Percentiles rank a stretch among this genome's conserved stretches.
Evolutionary conservation across 192 early-diverging fungal genomes (phyloP).

Genomic region (Coemansia sp.): DNA sequence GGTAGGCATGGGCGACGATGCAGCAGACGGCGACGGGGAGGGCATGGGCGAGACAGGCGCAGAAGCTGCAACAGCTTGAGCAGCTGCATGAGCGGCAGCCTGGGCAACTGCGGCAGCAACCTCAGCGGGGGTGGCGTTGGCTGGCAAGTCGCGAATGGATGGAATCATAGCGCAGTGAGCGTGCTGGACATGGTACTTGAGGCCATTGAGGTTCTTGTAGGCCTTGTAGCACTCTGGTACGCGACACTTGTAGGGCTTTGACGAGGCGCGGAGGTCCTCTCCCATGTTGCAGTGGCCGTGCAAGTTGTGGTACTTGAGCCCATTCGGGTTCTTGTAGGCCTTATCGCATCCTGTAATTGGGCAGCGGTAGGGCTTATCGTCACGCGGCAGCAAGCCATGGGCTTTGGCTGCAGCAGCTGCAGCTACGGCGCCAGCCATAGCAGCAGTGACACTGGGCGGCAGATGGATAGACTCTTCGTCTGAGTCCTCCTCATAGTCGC

Average conservation of each 20-base stretch:
- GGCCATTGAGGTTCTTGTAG: conserved; percentile 96
- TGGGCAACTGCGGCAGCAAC: conserved; percentile 62
- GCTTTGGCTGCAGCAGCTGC: conserved; percentile 48
- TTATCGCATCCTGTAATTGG: conserved; percentile 84
- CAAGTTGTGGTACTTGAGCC: conserved; percentile 95
- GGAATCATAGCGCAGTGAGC: conserved; percentile 67
- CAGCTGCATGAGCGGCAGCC: conserved; percentile 55
- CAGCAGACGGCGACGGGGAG: conserved; percentile 5
- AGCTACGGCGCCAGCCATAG: conserved; percentile 52
- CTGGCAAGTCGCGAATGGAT: conserved; percentile 39
- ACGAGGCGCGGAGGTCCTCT: conserved; percentile 59
- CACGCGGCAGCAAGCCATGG: conserved; percentile 46
- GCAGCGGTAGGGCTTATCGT: conserved; percentile 90
- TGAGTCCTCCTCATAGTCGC: conserved; percentile 29
- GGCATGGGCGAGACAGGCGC: conserved; percentile 11
- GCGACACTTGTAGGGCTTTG: conserved; percentile 75
- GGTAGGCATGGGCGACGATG: conserved; percentile 7
- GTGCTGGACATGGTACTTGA: conserved; percentile 95
- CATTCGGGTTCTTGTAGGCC: conserved; percentile 98
- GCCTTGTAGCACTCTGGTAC: conserved; percentile 83
- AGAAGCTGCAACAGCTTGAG: conserved; percentile 11
- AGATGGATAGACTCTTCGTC: conserved; percentile 46
- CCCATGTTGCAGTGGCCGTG: conserved; percentile 82
- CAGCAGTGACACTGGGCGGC: conserved; percentile 54
- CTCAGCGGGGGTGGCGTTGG: conserved; percentile 58